These are phyloP conservation scores for Astragalus glycyphyllos DNA, from an alignment of 306 rosid genomes.

Conservation along the genomic window DNA sequence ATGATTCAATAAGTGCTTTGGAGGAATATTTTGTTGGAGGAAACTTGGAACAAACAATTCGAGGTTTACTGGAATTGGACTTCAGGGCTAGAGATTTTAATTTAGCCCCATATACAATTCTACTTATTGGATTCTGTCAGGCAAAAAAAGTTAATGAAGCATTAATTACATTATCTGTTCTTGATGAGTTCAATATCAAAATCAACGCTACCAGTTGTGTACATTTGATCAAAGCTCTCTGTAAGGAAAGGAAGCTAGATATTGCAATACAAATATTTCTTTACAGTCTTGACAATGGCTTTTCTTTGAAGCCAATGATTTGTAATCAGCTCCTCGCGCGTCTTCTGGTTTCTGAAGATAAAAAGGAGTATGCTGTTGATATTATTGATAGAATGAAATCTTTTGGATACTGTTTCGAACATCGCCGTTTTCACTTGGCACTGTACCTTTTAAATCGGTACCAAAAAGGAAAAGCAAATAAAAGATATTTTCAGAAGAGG, in stretches of 20 bases:
- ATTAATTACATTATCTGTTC: constrained; percentile 60
- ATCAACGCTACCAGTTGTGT: constrained; percentile 78
- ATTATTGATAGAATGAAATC: constrained; percentile 59
- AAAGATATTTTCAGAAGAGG: constrained; percentile 4
- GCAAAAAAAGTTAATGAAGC: constrained; percentile 60
- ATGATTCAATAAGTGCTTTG: constrained; percentile 49
- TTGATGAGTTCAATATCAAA: constrained; percentile 58
- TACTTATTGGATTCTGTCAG: constrained; percentile 83
- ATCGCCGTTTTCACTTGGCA: constrained; percentile 35
- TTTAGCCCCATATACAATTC: constrained; percentile 73
- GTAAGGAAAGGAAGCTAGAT: constrained; percentile 52
- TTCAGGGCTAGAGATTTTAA: constrained; percentile 56
- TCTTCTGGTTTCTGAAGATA: constrained; percentile 52
- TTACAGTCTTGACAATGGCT: constrained; percentile 67
- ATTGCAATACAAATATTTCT: constrained; percentile 62
- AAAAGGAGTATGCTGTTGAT: constrained; percentile 51
- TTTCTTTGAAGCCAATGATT: constrained; percentile 46
- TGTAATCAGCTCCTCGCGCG: constrained; percentile 52
- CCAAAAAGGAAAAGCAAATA: constrained; percentile 2
- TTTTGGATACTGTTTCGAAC: constrained; percentile 53
- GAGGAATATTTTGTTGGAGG: constrained; percentile 58
- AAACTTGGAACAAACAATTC: constrained; percentile 55
- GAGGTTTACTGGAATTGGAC: constrained; percentile 68
- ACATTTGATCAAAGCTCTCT: constrained; percentile 65
- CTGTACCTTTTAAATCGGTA: constrained; percentile 42